Evolutionary conservation across 2,329 filamentous ascomycete genomes (phyloP), one percentile per base, ranked within the genome.

Genomic region (Penicillium sp.): DNA sequence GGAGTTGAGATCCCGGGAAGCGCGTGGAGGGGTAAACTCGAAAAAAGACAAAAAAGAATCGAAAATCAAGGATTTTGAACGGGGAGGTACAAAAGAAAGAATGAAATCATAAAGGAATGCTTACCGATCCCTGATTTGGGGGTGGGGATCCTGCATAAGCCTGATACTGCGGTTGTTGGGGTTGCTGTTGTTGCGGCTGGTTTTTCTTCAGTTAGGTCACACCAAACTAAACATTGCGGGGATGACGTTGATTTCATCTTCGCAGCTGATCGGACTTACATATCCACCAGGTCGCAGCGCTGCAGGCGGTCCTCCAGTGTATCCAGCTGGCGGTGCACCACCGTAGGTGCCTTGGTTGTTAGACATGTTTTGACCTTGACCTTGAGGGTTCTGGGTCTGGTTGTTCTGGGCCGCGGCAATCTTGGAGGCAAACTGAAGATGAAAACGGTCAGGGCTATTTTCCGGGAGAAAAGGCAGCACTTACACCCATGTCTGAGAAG

Each of bases 91-190:
- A 53, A 37, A 6, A 35, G 41, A 31, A 59, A 44, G 46, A 48
- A 58, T 47, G 4, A 56, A 50, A 54, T 41, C 33, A 63, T 50
- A 60, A 52, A 60, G 58, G 57, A 52, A 62, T 58, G 69, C 74
- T 73, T 76, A 76, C 74, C 69, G 73, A 65, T 63, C 67, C 68
- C 59, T 68, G 66, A 50, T 66, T 52, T 46, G 67, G 63, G 57
- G 69, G 67, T 59, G 68, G 58, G 47, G 67, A 70, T 65, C 77
- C 79, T 65, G 78, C 79, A 70, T 82, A 86, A 63, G 83, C 79
- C 75, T 85, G 82, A 73, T 86, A 85, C 67, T 79, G 76, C 59
- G 72, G 74, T 64, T 82, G 78, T 51, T 59, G 59, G 43, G 55
- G 35, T 29, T 56, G 44, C 48, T 33, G 55, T 43, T 54, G 57